Percentiles rank a stretch among this genome's conserved stretches.
Conservation (phyloP, 2,329 filamentous ascomycete species). For the Scleromitrula shiraiana region DNA sequence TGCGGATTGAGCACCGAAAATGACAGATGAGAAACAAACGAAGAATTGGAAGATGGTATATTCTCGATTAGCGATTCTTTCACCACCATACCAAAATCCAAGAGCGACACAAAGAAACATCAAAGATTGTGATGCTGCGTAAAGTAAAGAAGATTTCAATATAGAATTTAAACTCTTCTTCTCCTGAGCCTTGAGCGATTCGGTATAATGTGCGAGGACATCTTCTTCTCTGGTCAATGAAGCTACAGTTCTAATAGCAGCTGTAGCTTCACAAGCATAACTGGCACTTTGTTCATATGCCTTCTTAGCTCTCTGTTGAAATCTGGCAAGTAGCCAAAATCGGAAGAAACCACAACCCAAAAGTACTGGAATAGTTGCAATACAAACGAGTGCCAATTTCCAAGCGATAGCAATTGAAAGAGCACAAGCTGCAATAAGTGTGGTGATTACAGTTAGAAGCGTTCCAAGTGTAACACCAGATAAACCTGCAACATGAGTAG, state of each 20-base stretch:
- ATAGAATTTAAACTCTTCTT: conserved; percentile 63
- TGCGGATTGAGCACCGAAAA: conserved; percentile 88
- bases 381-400: conserved; percentile 81
- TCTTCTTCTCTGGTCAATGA: conserved; percentile 81
- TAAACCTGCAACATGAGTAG: conserved; percentile 80
- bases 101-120: conserved; percentile 79
- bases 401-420: conserved; percentile 71
- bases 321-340: conserved; percentile 75
- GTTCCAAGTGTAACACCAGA: conserved; percentile 84
- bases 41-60: conserved; percentile 85
- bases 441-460: conserved; percentile 71
- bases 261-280: conserved; percentile 88
- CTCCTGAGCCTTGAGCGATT: conserved; percentile 58
- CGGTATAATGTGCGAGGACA: conserved; percentile 64
- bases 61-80: conserved; percentile 60
- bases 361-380: conserved; percentile 68
- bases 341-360: conserved; percentile 78
- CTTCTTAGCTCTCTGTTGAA: conserved; percentile 69
- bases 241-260: conserved; percentile 87
- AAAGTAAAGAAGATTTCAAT: conserved; percentile 67
- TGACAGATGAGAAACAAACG: conserved; percentile 76
- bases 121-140: conserved; percentile 76
- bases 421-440: conserved; percentile 64
- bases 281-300: conserved; percentile 75
- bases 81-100: conserved; percentile 89